phyloP scores from a whole-genome alignment of 352 stramenopile genomes.

The Phytopythium montanum region DNA sequence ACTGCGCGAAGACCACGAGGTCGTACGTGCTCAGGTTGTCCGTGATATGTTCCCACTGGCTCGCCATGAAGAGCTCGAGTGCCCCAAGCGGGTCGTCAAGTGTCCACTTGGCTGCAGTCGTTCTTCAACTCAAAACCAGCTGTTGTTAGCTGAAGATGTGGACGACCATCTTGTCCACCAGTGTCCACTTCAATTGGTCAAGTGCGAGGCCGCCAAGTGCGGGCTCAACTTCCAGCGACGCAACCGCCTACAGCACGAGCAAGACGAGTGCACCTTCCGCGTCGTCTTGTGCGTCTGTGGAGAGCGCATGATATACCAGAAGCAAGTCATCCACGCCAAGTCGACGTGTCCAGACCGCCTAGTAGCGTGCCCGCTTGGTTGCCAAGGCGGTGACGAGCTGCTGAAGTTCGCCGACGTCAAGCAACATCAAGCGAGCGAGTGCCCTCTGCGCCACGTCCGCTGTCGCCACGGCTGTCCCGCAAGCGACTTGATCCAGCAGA shows the following conservation, averaged over 20 bases:
- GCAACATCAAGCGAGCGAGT: conserved; percentile 40
- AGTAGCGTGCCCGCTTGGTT: conserved; percentile 50
- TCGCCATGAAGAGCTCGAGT: conserved; percentile 39
- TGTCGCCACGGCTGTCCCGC: conserved; percentile 64
- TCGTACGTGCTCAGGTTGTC: conserved; percentile 20
- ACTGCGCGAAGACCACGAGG: conserved; percentile 19
- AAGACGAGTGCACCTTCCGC: conserved; percentile 42
- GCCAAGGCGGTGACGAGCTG: conserved; percentile 7
- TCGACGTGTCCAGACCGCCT: conserved; percentile 41
- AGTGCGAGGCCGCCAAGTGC: conserved; percentile 54
- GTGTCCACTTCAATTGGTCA: conserved; percentile 37
- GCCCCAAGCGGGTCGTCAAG: conserved; percentile 41
- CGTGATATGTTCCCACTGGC: conserved; percentile 33
- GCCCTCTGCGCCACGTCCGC: conserved; percentile 42
- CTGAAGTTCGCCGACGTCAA: conserved; percentile 43
- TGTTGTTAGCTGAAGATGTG: conserved; percentile 51
- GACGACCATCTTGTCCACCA: conserved; percentile 23
- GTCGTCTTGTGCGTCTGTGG: conserved; percentile 46
- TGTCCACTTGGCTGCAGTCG: conserved; percentile 29
- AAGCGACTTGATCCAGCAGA: conserved; percentile 32
- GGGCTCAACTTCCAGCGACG: conserved; percentile 15
- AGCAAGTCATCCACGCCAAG: conserved; percentile 37
- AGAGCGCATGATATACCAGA: conserved; percentile 52
- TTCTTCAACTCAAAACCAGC: conserved; percentile 10
- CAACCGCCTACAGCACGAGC: conserved; percentile 23